Base-by-base conservation (phyloP, 129 eudicot species). In the Gnaphalium uliginosum region DNA sequence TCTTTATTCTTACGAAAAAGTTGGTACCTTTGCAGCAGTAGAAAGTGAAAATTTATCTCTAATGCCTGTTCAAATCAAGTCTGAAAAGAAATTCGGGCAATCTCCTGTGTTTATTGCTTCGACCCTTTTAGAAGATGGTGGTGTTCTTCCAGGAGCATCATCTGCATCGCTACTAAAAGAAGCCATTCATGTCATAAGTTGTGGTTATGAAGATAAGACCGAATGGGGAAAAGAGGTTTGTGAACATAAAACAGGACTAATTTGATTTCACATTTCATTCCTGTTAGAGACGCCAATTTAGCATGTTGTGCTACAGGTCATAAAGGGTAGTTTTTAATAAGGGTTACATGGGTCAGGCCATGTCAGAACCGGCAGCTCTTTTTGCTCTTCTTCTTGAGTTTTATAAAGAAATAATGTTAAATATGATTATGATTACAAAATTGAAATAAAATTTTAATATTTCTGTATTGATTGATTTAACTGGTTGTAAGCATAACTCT, bases 211-310 rank as follows among this genome's bases (percentile, higher is more conserved):
- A 84, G 93, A 88, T 76, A 90, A 90, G 79, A 87, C 96, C 2
- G 96, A 84, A 83, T 90, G 96, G 96, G 96, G 93, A 72, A 87
- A 87, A 73, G 96, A 90, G 89, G 96, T 89, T 54, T 72, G 74
- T 54, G 25, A 64, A 8, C n/a, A 4, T 8, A 54, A 64, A 24
- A 24, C 71, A 9, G 6, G 6, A 4, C 41, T 19, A 9, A 18
- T 68, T 57, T 57, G 5, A 6, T 62, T 5, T 71, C 21, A 5
- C 26, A 2, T 69, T 68, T 0, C 3, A 6, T 26, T 46, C 7
- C 11, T 10, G 3, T 71, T 73, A 54, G 22, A 9, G 33, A 71
- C 57, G 19, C 54, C 10, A 24, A 25, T 15, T 13, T 13, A 24
- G 62, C 9, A n/a, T 10, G 33, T 46, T 46, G 46, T 43, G 33